phyloP scores from a whole-genome alignment of 176 grass and related monocot species.

The Hyparrhenia diplandra region DNA sequence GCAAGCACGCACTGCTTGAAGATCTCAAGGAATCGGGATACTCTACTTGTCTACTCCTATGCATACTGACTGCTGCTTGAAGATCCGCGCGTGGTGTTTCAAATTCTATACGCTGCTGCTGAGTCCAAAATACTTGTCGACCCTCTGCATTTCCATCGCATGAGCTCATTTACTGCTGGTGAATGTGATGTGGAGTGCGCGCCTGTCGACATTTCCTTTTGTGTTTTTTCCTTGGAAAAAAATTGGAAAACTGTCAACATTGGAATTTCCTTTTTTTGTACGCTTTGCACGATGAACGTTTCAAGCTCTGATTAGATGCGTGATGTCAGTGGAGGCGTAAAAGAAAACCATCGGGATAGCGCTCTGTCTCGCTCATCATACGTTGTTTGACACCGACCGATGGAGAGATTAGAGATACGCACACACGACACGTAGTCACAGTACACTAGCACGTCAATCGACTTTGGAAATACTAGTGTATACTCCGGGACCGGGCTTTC shows the following conservation, averaged over 20 bases:
- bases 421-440: neutral
- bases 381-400: neutral
- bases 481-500: neutral
- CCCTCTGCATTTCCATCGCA: neutral
- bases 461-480: no score
- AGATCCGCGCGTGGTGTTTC: neutral
- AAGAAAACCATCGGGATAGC: neutral
- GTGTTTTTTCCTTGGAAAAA: no score
- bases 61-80: neutral
- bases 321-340: no score
- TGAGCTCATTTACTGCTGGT: neutral
- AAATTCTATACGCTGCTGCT: neutral
- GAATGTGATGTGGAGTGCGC: neutral
- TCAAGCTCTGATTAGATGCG: neutral
- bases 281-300: neutral
- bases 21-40: constrained; percentile 1
- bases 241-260: neutral
- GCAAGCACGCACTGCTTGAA: constrained; percentile 34
- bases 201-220: neutral
- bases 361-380: no score
- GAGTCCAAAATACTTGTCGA: no score
- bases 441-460: neutral
- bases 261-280: neutral
- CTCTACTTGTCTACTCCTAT: neutral
- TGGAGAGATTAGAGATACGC: neutral